Evolutionary conservation across 306 rosid species (phyloP), one percentile per base, ranked within the genome.

Genomic region (Herpetospermum pedunculosum): DNA sequence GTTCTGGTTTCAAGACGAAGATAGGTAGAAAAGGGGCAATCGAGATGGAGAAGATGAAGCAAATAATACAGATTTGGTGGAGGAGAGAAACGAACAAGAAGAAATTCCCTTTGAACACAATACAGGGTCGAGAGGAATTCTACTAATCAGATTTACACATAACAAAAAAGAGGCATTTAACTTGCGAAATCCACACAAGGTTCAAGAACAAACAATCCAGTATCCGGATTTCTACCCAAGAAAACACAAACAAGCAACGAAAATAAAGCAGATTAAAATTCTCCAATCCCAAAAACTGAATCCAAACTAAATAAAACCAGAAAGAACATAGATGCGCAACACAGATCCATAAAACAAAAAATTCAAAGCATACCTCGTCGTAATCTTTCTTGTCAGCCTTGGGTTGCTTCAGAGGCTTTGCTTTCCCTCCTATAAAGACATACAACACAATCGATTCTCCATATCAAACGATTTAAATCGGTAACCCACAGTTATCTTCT

Each of bases 341-440:
- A n/a, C n/a, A n/a, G 19, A 25, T 28, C 30, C 52, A 57, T 43
- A 6, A 53, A 46, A 43, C 2, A 2, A 80, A 46, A 23, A 40
- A 7, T 16, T 9, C 9, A 46, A 59, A 59, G 40, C 38, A 69
- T 87, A 90, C 98, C 89, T 92, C 96, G 67, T 92, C 92, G 78
- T 90, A 90, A 0, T 90, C 98, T 70, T 90, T 92, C 87, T 92
- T 88, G 3, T 89, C 97, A 35, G 84, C 77, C 90, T 92, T 90
- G 70, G 98, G 96, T 43, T 87, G 88, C 96, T 92, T 92, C 92
- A 92, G 77, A 78, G 98, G 98, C 92, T 92, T 92, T 5, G 98
- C 98, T 70, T 92, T 92, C 79, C 98, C 98, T 70, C 98, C 96
- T 92, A 30, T 16, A 55, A 57, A 23, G 34, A 21, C 37, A 53